These are phyloP conservation scores for Gastroboletus turbinatus DNA, from an alignment of 1,284 basidiomycete species.

Conservation along the genomic window DNA sequence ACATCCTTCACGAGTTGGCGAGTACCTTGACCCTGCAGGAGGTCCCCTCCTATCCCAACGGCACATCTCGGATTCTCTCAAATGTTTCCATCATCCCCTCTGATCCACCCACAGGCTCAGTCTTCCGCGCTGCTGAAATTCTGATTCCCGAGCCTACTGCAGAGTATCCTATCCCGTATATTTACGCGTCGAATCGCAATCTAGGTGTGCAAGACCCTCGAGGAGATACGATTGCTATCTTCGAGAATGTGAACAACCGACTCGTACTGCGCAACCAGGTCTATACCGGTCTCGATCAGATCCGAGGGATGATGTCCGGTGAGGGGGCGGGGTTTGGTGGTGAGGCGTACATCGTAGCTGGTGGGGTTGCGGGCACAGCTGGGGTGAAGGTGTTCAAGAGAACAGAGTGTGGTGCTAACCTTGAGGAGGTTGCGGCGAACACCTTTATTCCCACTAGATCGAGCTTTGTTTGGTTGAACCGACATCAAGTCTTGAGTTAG, in stretches of 20 bases:
- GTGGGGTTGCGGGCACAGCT: constrained; percentile 50
- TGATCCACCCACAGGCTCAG: constrained; percentile 46
- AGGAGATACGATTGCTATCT: constrained; percentile 66
- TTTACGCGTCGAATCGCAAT: constrained; percentile 73
- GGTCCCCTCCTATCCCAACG: constrained; percentile 50
- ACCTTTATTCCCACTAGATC: constrained; percentile 50
- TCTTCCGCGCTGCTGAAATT: constrained; percentile 58
- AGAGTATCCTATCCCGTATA: constrained; percentile 50
- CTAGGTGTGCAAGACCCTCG: constrained; percentile 45
- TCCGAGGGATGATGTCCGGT: constrained; percentile 63
- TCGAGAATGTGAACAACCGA: constrained; percentile 46
- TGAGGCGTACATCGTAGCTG: constrained; percentile 57
- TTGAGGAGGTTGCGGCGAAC: constrained; percentile 53
- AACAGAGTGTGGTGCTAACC: constrained; percentile 49
- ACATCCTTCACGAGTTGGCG: constrained; percentile 61
- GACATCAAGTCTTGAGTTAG: not conserved
- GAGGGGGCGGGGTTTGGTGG: constrained; percentile 40
- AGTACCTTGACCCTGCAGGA: constrained; percentile 63
- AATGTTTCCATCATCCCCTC: constrained; percentile 57
- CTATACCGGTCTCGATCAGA: constrained; percentile 61
- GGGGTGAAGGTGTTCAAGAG: constrained; percentile 57
- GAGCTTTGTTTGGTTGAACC: constrained; percentile 44
- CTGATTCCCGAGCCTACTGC: constrained; percentile 51
- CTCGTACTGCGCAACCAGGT: constrained; percentile 51
- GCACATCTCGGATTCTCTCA: constrained; percentile 48